Base-by-base conservation (phyloP, 2,329 filamentous ascomycete species). In the Piedraia hortae region DNA sequence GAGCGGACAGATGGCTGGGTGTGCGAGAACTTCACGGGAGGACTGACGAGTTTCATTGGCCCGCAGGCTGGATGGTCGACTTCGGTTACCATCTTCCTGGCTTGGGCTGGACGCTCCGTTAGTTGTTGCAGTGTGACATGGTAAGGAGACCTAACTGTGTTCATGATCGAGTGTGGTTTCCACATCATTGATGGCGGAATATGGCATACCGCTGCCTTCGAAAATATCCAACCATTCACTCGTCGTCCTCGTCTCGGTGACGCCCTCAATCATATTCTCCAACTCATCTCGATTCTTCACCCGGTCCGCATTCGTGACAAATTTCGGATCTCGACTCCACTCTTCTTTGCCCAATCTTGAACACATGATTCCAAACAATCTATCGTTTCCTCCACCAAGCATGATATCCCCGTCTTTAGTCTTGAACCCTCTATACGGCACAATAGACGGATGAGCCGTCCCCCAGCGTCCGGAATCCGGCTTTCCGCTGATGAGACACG, bases 391-490 rank as follows among this genome's bases (percentile, higher is more conserved):
- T 10, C 63, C 63, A 8, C 63, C 63, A 4, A 68, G 46, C 27
- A 69, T 48, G 21, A 69, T 56, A 33, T 65, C 59, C 9, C 63
- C 62, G 28, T 69, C 62, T 2, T 45, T 45, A 2, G 63, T 68
- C 36, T 58, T 56, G 46, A 67, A 97, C 1, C 77, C 75, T 36
- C 70, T 68, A 44, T 97, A 97, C 0, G 85, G 85, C 0, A 97
- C 85, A 41, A 97, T 93, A 0, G 77, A 89, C n/a, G 82, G 85
- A 53, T 97, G 85, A 19, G 82, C 82, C 3, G 85, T 97, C 4
- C 85, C 85, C 82, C 85, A 93, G 31, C 85, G 59, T 0, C 85
- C 85, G 0, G 66, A 62, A 41, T 97, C 85, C 33, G 69, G 70
- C 45, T 90, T 50, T 2, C 80, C 80, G 34, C 73, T 88, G 30